These are phyloP conservation scores for Fusarium sp. DNA, from an alignment of 2,329 filamentous ascomycete species.

Conservation along the genomic window DNA sequence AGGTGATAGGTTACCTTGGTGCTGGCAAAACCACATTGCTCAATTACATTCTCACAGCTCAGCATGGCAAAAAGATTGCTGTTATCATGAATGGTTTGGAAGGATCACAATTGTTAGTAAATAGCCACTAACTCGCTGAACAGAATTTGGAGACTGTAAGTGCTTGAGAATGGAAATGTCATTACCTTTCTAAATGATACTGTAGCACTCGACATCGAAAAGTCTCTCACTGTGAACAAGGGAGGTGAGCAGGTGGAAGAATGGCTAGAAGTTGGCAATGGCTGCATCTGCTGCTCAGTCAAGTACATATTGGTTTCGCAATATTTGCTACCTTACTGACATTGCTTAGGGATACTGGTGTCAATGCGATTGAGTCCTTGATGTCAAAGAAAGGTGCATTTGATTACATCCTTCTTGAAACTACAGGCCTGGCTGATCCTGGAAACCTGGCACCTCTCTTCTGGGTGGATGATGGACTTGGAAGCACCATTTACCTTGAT, in stretches of 20 bases:
- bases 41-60: slow-evolving; percentile 94
- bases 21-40: slow-evolving; percentile 95
- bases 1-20: slow-evolving; percentile 83
- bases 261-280: slow-evolving; percentile 96
- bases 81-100: slow-evolving; percentile 88
- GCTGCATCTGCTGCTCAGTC: slow-evolving; percentile 97
- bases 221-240: slow-evolving; percentile 90
- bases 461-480: slow-evolving; percentile 96
- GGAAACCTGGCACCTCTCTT: slow-evolving; percentile 96
- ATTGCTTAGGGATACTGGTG: slow-evolving; percentile 80
- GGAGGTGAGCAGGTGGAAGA: slow-evolving; percentile 86
- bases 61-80: slow-evolving; percentile 97
- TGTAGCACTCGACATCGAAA: slow-evolving; percentile 93
- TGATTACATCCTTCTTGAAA: slow-evolving; percentile 97
- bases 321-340: slow-evolving; percentile 42
- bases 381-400: slow-evolving; percentile 96
- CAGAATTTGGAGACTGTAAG: slow-evolving; percentile 86
- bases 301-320: slow-evolving; percentile 68
- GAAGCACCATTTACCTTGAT: slow-evolving; percentile 95
- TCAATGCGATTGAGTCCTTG: slow-evolving; percentile 93
- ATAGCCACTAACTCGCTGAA: slow-evolving; percentile 28
- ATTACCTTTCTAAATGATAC: slow-evolving; percentile 23
- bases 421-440: slow-evolving; percentile 93
- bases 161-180: slow-evolving; percentile 10
- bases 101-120: slow-evolving; percentile 4